A percentile compares a stretch with the other conserved stretches of the same genome.
These are phyloP conservation scores for Colletotrichum scovillei DNA, from an alignment of 2,329 filamentous ascomycete genomes.

Conservation along the genomic window DNA sequence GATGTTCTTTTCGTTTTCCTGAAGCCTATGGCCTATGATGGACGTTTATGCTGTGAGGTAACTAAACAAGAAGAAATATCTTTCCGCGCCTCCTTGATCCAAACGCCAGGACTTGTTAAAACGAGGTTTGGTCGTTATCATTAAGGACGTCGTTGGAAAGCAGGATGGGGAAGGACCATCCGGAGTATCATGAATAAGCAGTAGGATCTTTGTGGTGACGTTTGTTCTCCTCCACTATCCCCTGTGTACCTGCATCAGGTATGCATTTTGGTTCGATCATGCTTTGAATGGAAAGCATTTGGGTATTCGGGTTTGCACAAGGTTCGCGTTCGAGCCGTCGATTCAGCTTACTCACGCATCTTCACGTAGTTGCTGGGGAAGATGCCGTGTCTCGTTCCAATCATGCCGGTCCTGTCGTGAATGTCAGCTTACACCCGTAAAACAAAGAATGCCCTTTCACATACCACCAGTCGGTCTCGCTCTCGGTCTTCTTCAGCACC, in stretches of 20 bases:
- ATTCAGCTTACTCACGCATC: conserved; percentile 61
- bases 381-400: conserved; percentile 87
- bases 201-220: background rate
- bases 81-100: background rate
- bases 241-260: background rate
- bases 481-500: conserved; percentile 93
- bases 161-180: conserved; percentile 15
- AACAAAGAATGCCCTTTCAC: conserved; percentile 45
- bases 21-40: conserved; percentile 1
- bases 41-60: conserved; percentile 26
- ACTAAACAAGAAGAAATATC: background rate
- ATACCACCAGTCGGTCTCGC: conserved; percentile 93
- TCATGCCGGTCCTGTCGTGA: conserved; percentile 79
- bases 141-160: conserved; percentile 20
- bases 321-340: background rate
- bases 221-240: background rate
- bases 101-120: conserved; percentile 21
- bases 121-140: conserved; percentile 12
- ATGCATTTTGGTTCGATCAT: conserved; percentile 5
- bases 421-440: background rate
- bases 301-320: conserved; percentile 21
- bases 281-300: background rate
- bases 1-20: background rate
- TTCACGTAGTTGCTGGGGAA: conserved; percentile 88
- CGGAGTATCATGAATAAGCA: conserved; percentile 33